These are phyloP conservation scores for Aureobasidium sp. DNA, from an alignment of 2,329 filamentous ascomycete genomes.

Conservation along the genomic window DNA sequence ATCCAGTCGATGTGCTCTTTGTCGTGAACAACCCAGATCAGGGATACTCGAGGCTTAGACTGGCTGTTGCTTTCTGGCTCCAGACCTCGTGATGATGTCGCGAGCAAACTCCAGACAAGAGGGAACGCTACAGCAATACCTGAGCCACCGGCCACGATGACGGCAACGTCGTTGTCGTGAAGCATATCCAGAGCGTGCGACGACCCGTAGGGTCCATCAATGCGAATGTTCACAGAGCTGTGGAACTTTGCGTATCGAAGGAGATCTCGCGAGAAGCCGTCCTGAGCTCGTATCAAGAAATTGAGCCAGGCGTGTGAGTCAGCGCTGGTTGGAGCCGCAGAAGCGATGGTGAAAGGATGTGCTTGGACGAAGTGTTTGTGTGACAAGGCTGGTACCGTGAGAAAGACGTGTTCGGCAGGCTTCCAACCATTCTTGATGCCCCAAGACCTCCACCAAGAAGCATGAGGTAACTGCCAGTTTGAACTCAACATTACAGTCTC, in stretches of 20 bases:
- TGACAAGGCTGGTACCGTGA: slow-evolving; percentile 49
- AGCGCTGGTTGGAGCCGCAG: slow-evolving; percentile 39
- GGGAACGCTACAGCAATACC: slow-evolving; percentile 58
- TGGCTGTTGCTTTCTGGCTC: slow-evolving; percentile 16
- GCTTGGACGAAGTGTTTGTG: slow-evolving; percentile 47
- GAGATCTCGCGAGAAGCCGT: slow-evolving; percentile 51
- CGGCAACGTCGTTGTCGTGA: slow-evolving; percentile 37
- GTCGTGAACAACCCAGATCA: slow-evolving; percentile 53
- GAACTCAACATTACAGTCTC: slow-evolving; percentile 45
- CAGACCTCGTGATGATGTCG: slow-evolving; percentile 17
- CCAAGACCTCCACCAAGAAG: slow-evolving; percentile 1
- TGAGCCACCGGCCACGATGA: slow-evolving; percentile 55
- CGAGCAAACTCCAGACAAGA: slow-evolving; percentile 41
- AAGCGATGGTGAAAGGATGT: slow-evolving; percentile 60
- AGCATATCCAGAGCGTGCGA: slow-evolving; percentile 47
- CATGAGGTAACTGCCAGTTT: slow-evolving; percentile 31
- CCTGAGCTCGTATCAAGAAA: slow-evolving; percentile 51
- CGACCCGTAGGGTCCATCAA: slow-evolving; percentile 60
- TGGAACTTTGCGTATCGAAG: slow-evolving; percentile 42
- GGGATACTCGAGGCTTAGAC: slow-evolving; percentile 33
- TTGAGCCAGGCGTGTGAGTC: slow-evolving; percentile 43
- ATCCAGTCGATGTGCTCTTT: slow-evolving; percentile 47
- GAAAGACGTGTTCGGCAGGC: slow-evolving; percentile 55
- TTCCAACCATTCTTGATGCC: slow-evolving; percentile 45
- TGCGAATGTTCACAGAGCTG: slow-evolving; percentile 37